Conservation (phyloP, 176 grass and related monocot genomes). For the Carex littledalei region DNA sequence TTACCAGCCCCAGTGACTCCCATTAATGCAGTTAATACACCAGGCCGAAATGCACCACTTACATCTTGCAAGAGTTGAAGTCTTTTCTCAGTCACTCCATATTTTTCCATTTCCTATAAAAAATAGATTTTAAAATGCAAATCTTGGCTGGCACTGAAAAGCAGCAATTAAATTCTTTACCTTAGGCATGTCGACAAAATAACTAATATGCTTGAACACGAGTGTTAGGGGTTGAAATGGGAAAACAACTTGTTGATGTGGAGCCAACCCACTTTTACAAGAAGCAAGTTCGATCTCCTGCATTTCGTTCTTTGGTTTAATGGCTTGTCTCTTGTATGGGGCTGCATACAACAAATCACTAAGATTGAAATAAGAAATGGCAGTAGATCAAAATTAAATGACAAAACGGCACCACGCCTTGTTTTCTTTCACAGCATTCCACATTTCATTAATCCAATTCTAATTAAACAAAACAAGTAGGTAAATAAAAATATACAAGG, state of each 20-base stretch:
- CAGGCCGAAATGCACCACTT: slow-evolving; percentile 72
- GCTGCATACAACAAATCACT: slow-evolving; percentile 42
- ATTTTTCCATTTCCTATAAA: slow-evolving; percentile 63
- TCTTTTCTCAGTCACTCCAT: slow-evolving; percentile 66
- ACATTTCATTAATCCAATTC: neutral
- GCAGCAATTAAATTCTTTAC: slow-evolving; percentile 40
- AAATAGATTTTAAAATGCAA: slow-evolving; percentile 15
- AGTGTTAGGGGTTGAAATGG: slow-evolving; percentile 71
- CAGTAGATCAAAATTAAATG: slow-evolving; percentile 9
- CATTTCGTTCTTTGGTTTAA: slow-evolving; percentile 23
- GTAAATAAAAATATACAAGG: neutral
- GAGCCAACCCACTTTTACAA: slow-evolving; percentile 19
- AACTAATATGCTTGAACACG: slow-evolving; percentile 81
- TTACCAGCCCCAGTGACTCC: slow-evolving; percentile 93
- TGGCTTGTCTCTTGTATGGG: slow-evolving; percentile 54
- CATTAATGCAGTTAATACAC: slow-evolving; percentile 94
- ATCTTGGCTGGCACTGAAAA: slow-evolving; percentile 13
- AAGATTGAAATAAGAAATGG: neutral
- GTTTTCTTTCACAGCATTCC: neutral
- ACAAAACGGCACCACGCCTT: neutral
- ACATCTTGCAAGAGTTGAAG: slow-evolving; percentile 78
- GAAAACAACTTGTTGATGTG: slow-evolving; percentile 44
- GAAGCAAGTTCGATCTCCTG: slow-evolving; percentile 21
- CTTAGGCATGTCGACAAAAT: slow-evolving; percentile 83
- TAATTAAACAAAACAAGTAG: too few species aligned